These are phyloP conservation scores for Leccinum longicurvipes DNA, from an alignment of 768 basidiomycete genomes.

Conservation along the genomic window DNA sequence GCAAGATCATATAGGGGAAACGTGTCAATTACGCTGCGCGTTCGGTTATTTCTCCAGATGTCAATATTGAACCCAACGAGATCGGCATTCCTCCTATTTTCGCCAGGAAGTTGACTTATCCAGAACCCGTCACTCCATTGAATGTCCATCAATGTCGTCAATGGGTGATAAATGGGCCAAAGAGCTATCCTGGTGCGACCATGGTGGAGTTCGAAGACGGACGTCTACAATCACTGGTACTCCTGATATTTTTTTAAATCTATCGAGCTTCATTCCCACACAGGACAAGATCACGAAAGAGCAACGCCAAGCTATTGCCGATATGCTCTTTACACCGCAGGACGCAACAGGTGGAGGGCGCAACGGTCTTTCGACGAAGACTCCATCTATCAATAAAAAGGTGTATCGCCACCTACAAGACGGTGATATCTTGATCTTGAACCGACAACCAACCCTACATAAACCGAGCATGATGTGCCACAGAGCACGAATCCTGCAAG, in stretches of 20 bases:
- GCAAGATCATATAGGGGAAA: constrained; percentile 66
- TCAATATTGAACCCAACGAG: constrained; percentile 98
- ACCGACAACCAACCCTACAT: constrained; percentile 97
- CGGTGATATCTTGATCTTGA: constrained; percentile 93
- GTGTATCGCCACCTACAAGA: constrained; percentile 93
- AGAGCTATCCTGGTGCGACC: constrained; percentile 86
- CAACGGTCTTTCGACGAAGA: constrained; percentile 70
- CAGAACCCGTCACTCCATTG: constrained; percentile 90
- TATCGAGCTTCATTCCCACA: constrained; percentile 2
- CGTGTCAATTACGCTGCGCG: constrained; percentile 99
- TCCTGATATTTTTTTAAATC: background rate
- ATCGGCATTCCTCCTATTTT: constrained; percentile 98
- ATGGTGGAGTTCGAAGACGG: constrained; percentile 97
- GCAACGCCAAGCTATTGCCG: constrained; percentile 92
- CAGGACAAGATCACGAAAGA: constrained; percentile 86
- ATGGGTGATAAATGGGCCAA: constrained; percentile 87
- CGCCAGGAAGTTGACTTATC: constrained; percentile 93
- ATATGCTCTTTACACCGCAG: constrained; percentile 91
- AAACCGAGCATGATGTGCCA: constrained; percentile 99
- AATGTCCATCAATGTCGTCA: constrained; percentile 89
- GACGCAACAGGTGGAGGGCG: constrained; percentile 49
- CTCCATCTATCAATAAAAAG: constrained; percentile 88
- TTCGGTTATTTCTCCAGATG: constrained; percentile 99
- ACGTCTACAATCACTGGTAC: constrained; percentile 75
- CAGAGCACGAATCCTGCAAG: constrained; percentile 83